These are phyloP conservation scores for Medicago lupulina DNA, from an alignment of 306 rosid genomes.

Conservation along the genomic window DNA sequence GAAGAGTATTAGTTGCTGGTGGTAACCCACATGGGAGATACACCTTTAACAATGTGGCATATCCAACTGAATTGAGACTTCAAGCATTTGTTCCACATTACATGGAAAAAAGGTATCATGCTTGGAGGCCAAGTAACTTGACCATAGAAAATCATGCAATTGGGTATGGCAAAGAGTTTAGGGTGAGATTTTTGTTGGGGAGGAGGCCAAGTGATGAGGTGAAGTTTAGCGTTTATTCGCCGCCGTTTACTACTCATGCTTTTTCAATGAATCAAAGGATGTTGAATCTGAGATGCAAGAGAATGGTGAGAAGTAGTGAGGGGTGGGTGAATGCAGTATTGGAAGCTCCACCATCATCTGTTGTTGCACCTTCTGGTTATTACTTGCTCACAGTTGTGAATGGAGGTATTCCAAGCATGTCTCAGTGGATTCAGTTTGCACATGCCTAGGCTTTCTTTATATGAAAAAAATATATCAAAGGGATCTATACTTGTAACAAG, in stretches of 20 bases:
- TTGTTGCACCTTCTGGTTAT: slow-evolving; percentile 73
- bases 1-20: slow-evolving; percentile 72
- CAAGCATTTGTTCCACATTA: slow-evolving; percentile 83
- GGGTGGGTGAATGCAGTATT: slow-evolving; percentile 56
- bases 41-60: slow-evolving; percentile 50
- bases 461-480: background rate
- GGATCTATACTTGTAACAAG: background rate
- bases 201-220: slow-evolving; percentile 42
- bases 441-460: slow-evolving; percentile 17
- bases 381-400: slow-evolving; percentile 73
- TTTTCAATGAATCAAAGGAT: slow-evolving; percentile 80
- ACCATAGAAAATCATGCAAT: slow-evolving; percentile 47
- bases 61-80: slow-evolving; percentile 79
- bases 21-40: slow-evolving; percentile 70
- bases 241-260: slow-evolving; percentile 79
- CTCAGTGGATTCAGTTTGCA: slow-evolving; percentile 68
- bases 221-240: slow-evolving; percentile 63
- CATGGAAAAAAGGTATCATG: slow-evolving; percentile 51
- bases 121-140: slow-evolving; percentile 57
- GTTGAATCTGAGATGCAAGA: slow-evolving; percentile 62
- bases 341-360: slow-evolving; percentile 71
- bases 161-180: slow-evolving; percentile 61
- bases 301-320: slow-evolving; percentile 13
- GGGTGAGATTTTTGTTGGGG: slow-evolving; percentile 50
- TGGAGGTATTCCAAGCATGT: slow-evolving; percentile 69